phyloP scores from a whole-genome alignment of 192 early-diverging fungal genomes.

The Umbelopsis vinacea region DNA sequence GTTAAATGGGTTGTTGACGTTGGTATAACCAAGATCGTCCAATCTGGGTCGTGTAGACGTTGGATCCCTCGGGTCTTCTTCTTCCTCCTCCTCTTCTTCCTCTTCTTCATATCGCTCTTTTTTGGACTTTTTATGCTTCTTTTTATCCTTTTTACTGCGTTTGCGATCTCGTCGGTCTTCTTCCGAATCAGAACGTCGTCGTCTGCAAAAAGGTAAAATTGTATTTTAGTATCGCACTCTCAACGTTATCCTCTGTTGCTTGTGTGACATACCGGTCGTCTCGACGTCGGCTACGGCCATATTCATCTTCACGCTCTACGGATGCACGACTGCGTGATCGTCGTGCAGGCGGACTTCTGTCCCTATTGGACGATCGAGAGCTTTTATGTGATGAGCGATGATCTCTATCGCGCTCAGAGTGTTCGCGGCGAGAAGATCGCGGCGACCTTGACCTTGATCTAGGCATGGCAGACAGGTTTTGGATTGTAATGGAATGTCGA shows the following conservation, averaged over 20 bases:
- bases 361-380: conserved; percentile 5
- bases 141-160: conserved; percentile 29
- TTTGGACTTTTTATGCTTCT: conserved; percentile 31
- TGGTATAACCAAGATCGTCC: conserved; percentile 60
- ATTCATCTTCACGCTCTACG: background rate
- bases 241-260: background rate
- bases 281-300: conserved; percentile 6
- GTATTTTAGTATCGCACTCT: no score
- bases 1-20: conserved; percentile 79
- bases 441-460: background rate
- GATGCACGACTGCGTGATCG: conserved; percentile 15
- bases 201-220: background rate
- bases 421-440: background rate
- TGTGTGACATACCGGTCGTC: background rate
- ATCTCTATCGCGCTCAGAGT: background rate
- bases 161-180: conserved; percentile 15
- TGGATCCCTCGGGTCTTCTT: background rate
- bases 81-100: conserved; percentile 21
- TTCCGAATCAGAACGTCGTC: conserved; percentile 21
- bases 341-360: background rate
- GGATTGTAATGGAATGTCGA: background rate
- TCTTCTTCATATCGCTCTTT: conserved; percentile 8
- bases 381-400: background rate
- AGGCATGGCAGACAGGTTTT: background rate
- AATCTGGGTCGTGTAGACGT: conserved; percentile 15